Base-by-base conservation (phyloP, 2,329 filamentous ascomycete species). In the Colletotrichum destructivum region DNA sequence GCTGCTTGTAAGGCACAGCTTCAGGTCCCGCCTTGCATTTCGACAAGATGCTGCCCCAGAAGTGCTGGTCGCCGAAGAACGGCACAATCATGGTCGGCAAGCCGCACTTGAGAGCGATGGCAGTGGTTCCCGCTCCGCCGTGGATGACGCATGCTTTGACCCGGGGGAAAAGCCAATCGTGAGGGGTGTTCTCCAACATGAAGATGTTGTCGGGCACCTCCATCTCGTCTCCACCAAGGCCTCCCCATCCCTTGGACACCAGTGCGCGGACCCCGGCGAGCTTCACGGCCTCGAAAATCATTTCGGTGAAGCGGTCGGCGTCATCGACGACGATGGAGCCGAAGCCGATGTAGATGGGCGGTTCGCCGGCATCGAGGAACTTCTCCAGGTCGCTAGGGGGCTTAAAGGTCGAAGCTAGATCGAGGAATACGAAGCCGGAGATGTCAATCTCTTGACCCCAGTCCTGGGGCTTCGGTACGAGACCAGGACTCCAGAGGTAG, bases 11-110 rank as follows among this genome's bases (percentile, higher is more conserved):
- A 0, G 92, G 92, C 11, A 94, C 86, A 1, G 91, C 88, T 52
- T 88, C 82, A 0, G 92, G 90, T 0, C 93, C 93, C 0, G 91
- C 92, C 35, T 88, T 87, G 1, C 90, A 86, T 44, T 86, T 88
- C 5, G 85, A 86, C 1, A 94, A 86, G 89, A 93, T 93, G 21
- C 86, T 84, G 2, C 92, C 93, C 93, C 93, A 95, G 78, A 95
- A 95, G 60, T 91, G 88, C 79, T 95, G 93, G 77, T 95, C 93
- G 3, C 93, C 93, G 74, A 95, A 95, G 81, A 95, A 95, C 0
- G 93, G 93, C 2, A 95, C 91, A 35, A 94, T 88, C 88, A 94
- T 92, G 6, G 91, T 94, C 0, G 93, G 93, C 75, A 88, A 89
- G 4, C 88, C 93, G 73, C 88, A 92, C 78, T 92, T 93, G 42